These are phyloP conservation scores for Dothideomycetes sp. DNA, from an alignment of 2,329 filamentous ascomycete species.

Conservation along the genomic window DNA sequence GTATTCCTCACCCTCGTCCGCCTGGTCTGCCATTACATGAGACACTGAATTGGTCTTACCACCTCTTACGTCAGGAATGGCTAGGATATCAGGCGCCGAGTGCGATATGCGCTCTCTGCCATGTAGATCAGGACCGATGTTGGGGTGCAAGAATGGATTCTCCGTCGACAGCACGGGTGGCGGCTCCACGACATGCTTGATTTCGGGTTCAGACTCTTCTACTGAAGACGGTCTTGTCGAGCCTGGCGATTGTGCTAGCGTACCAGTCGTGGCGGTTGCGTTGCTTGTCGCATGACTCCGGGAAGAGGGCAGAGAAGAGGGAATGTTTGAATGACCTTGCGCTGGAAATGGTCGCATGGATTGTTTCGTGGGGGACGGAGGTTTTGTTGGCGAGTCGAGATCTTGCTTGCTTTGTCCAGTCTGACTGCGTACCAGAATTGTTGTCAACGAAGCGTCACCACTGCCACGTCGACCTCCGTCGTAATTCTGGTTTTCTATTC, in stretches of 20 bases:
- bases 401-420: slow-evolving; percentile 10
- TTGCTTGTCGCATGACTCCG: slow-evolving; percentile 27
- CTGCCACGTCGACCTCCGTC: slow-evolving; percentile 26
- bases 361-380: slow-evolving; percentile 4
- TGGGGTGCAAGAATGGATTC: slow-evolving; percentile 11
- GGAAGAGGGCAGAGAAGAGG: slow-evolving; percentile 24
- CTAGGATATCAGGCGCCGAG: slow-evolving; percentile 10
- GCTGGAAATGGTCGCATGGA: neutral
- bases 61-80: slow-evolving; percentile 3
- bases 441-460: slow-evolving; percentile 23
- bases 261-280: slow-evolving; percentile 21
- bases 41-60: slow-evolving; percentile 6
- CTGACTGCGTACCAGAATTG: slow-evolving; percentile 17
- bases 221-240: slow-evolving; percentile 28
- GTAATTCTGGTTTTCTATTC: slow-evolving; percentile 29
- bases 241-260: slow-evolving; percentile 21
- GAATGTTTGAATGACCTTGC: neutral
- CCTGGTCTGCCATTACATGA: neutral
- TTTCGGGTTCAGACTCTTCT: slow-evolving; percentile 22
- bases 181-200: slow-evolving; percentile 16
- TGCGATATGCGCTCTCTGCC: slow-evolving; percentile 4
- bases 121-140: slow-evolving; percentile 8
- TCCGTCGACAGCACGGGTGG: slow-evolving; percentile 10
- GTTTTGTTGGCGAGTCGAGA: slow-evolving; percentile 4
- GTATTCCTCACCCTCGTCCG: neutral